A percentile compares a stretch with the other conserved stretches of the same genome.
Conservation (phyloP, 257 asterid genomes). For the Nicotiana paniculata region DNA sequence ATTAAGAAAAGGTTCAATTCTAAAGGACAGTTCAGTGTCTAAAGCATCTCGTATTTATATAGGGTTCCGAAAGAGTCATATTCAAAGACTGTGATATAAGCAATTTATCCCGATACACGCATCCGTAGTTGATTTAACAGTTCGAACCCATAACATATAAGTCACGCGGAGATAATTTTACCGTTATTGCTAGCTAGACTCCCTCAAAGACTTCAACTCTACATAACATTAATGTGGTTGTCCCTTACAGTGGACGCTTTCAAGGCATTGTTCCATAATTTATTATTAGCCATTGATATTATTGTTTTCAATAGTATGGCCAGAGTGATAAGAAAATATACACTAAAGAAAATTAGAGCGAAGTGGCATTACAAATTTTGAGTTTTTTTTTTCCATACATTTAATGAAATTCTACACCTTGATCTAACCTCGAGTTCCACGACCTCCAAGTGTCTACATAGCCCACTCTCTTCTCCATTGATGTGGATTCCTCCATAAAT, state of each 20-base stretch:
- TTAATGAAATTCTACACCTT: neutral
- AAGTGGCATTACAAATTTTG: neutral
- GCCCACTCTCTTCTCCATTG: neutral
- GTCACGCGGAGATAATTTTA: accelerated
- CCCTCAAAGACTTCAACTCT: too few relatives aligned
- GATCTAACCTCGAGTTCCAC: constrained; percentile 8
- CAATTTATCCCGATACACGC: too few relatives aligned
- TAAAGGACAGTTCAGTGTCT: too few relatives aligned
- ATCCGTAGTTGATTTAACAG: accelerated
- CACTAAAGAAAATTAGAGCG: neutral
- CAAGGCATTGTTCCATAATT: neutral
- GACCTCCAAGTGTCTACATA: neutral
- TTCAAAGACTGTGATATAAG: too few relatives aligned
- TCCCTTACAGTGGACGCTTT: neutral
- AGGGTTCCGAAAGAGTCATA: accelerated
- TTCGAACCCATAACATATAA: too few relatives aligned
- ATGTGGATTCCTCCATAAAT: neutral
- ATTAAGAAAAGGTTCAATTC: neutral
- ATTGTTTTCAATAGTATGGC: neutral
- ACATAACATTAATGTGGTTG: neutral
- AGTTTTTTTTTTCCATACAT: neutral
- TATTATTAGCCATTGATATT: neutral
- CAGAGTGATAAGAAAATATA: neutral
- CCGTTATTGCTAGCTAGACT: too few relatives aligned
- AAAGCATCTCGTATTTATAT: accelerated